These are phyloP conservation scores for Triangularia setosa DNA, from an alignment of 2,329 filamentous ascomycete species.

Conservation along the genomic window DNA sequence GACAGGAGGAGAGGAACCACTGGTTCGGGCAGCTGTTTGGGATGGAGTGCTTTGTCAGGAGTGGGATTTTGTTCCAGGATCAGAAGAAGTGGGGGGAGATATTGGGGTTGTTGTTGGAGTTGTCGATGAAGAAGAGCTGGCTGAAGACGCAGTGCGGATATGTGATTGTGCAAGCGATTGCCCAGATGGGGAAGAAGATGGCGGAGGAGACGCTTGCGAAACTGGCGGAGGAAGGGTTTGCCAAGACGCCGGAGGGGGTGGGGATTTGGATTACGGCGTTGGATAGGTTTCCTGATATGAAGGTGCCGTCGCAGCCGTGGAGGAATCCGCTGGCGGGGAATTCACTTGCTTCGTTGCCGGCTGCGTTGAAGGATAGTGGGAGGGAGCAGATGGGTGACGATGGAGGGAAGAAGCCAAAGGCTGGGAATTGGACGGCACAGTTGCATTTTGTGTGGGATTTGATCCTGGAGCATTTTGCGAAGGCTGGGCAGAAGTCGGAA, in stretches of 20 bases:
- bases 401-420: conserved; percentile 46
- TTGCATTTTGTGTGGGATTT: conserved; percentile 86
- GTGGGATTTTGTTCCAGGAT: conserved; percentile 64
- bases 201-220: conserved; percentile 60
- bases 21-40: conserved; percentile 84
- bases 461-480: conserved; percentile 57
- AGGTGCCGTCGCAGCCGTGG: conserved; percentile 70
- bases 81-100: conserved; percentile 56
- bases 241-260: conserved; percentile 81
- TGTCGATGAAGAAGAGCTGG: conserved; percentile 83
- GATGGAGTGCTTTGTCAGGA: conserved; percentile 78
- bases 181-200: conserved; percentile 55
- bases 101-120: conserved; percentile 67
- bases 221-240: conserved; percentile 61
- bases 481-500: conserved; percentile 30
- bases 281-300: conserved; percentile 59
- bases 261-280: conserved; percentile 78
- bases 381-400: conserved; percentile 45
- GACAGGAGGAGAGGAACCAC: conserved; percentile 80
- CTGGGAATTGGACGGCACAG: conserved; percentile 73
- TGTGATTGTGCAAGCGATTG: conserved; percentile 70
- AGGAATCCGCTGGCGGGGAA: conserved; percentile 68
- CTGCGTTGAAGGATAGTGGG: conserved; percentile 73
- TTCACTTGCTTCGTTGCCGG: conserved; percentile 65
- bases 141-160: conserved; percentile 82